Evolutionary conservation across 2,329 filamentous ascomycete species (phyloP).

Genomic region (Dactylonectria macrodidyma): DNA sequence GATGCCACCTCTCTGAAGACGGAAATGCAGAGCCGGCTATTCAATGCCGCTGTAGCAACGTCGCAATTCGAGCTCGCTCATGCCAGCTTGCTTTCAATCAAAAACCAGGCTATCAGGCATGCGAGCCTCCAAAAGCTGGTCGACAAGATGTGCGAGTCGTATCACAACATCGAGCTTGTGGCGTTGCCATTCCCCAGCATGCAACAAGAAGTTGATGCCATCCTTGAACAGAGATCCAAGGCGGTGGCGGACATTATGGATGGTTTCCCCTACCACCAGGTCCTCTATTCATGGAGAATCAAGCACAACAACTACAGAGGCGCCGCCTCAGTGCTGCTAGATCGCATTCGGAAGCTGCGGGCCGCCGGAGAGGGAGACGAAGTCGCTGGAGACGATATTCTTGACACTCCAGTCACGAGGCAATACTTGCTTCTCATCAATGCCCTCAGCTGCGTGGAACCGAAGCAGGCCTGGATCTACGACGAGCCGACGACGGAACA

Average conservation of each 20-base stretch:
- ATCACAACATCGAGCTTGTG: constrained; percentile 77
- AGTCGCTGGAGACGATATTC: constrained; percentile 67
- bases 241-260: constrained; percentile 75
- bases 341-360: constrained; percentile 75
- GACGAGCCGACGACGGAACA: constrained; percentile 49
- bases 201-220: constrained; percentile 83
- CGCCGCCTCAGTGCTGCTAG: constrained; percentile 73
- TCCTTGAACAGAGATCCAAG: constrained; percentile 80
- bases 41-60: constrained; percentile 84
- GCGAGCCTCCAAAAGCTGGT: constrained; percentile 80
- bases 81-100: constrained; percentile 81
- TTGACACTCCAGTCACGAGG: constrained; percentile 77
- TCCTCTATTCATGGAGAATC: constrained; percentile 93
- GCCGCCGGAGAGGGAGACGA: constrained; percentile 72
- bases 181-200: constrained; percentile 85
- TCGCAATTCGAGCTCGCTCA: constrained; percentile 89
- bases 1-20: constrained; percentile 65
- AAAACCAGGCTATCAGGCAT: constrained; percentile 79
- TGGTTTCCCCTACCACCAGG: constrained; percentile 87
- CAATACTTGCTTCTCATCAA: constrained; percentile 96
- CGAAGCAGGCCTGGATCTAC: constrained; percentile 85
- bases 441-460: constrained; percentile 86
- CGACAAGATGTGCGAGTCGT: constrained; percentile 78
- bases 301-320: constrained; percentile 89
- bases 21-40: constrained; percentile 87